Evolutionary conservation across 2,329 filamentous ascomycete species (phyloP).

Genomic region (Emergomyces orientalis): DNA sequence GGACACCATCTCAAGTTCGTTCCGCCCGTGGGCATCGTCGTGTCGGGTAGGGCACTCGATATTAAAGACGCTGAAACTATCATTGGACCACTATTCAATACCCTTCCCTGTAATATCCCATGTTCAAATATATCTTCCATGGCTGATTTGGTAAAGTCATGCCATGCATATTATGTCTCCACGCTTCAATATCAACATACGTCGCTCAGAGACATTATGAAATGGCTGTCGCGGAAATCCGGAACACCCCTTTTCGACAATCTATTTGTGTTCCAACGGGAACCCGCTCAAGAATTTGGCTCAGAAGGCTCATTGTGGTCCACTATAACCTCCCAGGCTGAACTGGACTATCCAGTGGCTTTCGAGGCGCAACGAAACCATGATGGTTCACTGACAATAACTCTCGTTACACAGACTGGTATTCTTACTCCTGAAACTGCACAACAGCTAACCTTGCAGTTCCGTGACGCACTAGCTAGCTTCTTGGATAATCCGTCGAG

Average conservation of each 20-base stretch:
- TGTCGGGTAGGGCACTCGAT: conserved; percentile 67
- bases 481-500: conserved; percentile 21
- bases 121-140: conserved; percentile 44
- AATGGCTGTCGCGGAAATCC: conserved; percentile 56
- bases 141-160: conserved; percentile 50
- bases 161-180: conserved; percentile 61
- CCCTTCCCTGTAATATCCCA: conserved; percentile 59
- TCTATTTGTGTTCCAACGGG: conserved; percentile 70
- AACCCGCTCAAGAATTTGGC: conserved; percentile 22
- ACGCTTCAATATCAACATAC: conserved; percentile 68
- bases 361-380: conserved; percentile 57
- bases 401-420: conserved; percentile 50
- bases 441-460: conserved; percentile 34
- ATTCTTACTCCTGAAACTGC: conserved; percentile 31
- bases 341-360: conserved; percentile 65
- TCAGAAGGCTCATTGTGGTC: conserved; percentile 45
- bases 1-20: conserved; percentile 41
- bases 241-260: conserved; percentile 60
- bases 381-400: conserved; percentile 44
- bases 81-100: conserved; percentile 84
- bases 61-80: conserved; percentile 56
- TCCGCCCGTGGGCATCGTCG: conserved; percentile 60
- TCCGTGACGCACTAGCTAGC: conserved; percentile 32
- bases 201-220: conserved; percentile 67
- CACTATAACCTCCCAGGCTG: conserved; percentile 38